phyloP scores from a whole-genome alignment of 768 basidiomycete genomes.

The Termitomyces sp. region DNA sequence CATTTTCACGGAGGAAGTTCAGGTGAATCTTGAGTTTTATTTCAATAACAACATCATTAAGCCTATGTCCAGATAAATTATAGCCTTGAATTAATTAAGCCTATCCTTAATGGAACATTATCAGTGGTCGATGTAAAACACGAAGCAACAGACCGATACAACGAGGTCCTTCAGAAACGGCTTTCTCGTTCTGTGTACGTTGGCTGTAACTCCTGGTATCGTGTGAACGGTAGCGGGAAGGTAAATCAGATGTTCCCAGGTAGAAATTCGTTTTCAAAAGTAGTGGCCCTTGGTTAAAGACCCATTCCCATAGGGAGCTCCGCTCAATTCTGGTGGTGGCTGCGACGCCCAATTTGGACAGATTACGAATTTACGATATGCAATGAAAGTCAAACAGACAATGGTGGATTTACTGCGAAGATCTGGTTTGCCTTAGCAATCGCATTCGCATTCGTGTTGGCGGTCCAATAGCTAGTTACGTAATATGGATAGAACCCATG shows the following conservation, averaged over 20 bases:
- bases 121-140: conserved; percentile 13
- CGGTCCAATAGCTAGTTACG: neutral
- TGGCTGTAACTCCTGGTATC: conserved; percentile 37
- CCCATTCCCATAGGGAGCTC: neutral
- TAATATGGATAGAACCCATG: conserved; percentile 4
- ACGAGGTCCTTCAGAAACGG: conserved; percentile 14
- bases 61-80: conserved; percentile 31
- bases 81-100: conserved; percentile 20
- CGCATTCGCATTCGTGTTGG: neutral
- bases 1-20: conserved; percentile 37
- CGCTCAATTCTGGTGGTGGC: conserved; percentile 1
- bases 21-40: conserved; percentile 19
- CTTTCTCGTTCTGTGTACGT: conserved; percentile 19
- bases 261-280: neutral
- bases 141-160: conserved; percentile 17
- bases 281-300: neutral
- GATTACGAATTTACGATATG: neutral
- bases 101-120: conserved; percentile 14
- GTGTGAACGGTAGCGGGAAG: conserved; percentile 28
- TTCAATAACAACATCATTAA: neutral
- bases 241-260: conserved; percentile 35
- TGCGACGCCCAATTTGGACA: neutral
- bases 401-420: neutral
- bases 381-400: neutral
- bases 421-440: neutral